These are phyloP conservation scores for Discostella stelligeroides DNA, from an alignment of 108 stramenopile genomes.

Conservation along the genomic window DNA sequence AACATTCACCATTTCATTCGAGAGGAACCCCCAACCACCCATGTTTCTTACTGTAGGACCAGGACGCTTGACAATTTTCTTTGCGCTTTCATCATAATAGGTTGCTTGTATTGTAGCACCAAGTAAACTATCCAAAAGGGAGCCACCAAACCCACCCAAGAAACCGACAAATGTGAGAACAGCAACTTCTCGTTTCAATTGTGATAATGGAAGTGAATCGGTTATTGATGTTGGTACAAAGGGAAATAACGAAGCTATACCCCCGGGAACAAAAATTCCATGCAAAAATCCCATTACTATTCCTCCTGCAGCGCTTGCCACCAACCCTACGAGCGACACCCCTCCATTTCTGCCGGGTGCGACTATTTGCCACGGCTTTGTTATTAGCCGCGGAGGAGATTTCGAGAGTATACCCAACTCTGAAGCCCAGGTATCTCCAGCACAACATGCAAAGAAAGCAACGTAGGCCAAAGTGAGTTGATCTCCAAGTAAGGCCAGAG, in stretches of 20 bases:
- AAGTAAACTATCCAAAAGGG: conserved; percentile 72
- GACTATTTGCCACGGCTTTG: conserved; percentile 56
- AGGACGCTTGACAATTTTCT: conserved; percentile 45
- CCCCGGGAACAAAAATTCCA: conserved; percentile 55
- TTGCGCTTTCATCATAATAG: conserved; percentile 61
- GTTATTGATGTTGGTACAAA: conserved; percentile 2
- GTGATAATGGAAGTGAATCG: conserved; percentile 2
- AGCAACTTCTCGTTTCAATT: conserved; percentile 23
- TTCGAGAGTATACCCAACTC: conserved; percentile 77
- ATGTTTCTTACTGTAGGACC: conserved; percentile 14
- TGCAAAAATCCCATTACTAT: conserved; percentile 58
- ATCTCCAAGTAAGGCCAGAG: conserved; percentile 72
- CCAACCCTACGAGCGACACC: conserved; percentile 57
- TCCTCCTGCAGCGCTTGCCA: conserved; percentile 72
- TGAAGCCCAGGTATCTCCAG: conserved; percentile 85
- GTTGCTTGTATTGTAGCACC: conserved; percentile 80
- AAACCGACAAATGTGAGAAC: conserved; percentile 46
- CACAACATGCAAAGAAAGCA: conserved; percentile 59
- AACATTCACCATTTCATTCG: conserved; percentile 43
- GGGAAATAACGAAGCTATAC: conserved; percentile 20
- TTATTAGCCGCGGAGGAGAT: conserved; percentile 59
- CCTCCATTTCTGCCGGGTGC: conserved; percentile 88
- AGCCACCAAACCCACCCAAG: conserved; percentile 72
- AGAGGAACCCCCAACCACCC: conserved; percentile 24
- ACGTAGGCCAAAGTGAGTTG: conserved; percentile 48